phyloP scores from a whole-genome alignment of 352 stramenopile genomes.

The Phytophthora colocasiae region DNA sequence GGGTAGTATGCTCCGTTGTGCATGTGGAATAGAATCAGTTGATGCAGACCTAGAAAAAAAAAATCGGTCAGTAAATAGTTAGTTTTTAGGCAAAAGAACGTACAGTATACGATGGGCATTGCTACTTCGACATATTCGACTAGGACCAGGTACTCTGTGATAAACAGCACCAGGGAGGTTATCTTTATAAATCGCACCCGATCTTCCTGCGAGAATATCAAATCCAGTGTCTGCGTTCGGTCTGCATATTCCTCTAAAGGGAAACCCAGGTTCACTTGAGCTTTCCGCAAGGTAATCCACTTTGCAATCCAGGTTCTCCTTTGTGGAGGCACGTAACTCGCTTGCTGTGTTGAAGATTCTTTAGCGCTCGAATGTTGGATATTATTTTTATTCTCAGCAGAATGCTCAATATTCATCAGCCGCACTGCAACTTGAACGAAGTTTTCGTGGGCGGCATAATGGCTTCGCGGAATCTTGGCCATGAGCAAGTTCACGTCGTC shows the following conservation, averaged over 20 bases:
- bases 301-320: not conserved
- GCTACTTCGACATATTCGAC: slow-evolving; percentile 52
- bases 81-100: not conserved
- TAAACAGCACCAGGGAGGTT: slow-evolving; percentile 36
- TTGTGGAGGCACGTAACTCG: not conserved
- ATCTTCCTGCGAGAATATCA: slow-evolving; percentile 22
- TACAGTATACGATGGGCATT: slow-evolving; percentile 46
- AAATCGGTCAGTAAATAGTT: slow-evolving; percentile 1
- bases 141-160: slow-evolving; percentile 48
- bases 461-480: slow-evolving; percentile 16
- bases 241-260: not conserved
- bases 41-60: slow-evolving; percentile 17
- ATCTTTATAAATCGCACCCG: slow-evolving; percentile 33
- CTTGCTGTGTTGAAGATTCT: not conserved
- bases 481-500: slow-evolving; percentile 21
- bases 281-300: slow-evolving; percentile 3
- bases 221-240: not conserved
- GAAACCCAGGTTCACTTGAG: slow-evolving; percentile 5
- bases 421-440: slow-evolving; percentile 28
- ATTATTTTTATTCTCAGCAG: no score
- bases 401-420: slow-evolving; percentile 8
- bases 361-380: no score
- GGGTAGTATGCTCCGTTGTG: slow-evolving; percentile 37
- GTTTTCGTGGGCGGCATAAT: slow-evolving; percentile 9
- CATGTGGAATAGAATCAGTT: slow-evolving; percentile 28